phyloP scores from a whole-genome alignment of 1,284 basidiomycete genomes.

The Lentinus polychrous region DNA sequence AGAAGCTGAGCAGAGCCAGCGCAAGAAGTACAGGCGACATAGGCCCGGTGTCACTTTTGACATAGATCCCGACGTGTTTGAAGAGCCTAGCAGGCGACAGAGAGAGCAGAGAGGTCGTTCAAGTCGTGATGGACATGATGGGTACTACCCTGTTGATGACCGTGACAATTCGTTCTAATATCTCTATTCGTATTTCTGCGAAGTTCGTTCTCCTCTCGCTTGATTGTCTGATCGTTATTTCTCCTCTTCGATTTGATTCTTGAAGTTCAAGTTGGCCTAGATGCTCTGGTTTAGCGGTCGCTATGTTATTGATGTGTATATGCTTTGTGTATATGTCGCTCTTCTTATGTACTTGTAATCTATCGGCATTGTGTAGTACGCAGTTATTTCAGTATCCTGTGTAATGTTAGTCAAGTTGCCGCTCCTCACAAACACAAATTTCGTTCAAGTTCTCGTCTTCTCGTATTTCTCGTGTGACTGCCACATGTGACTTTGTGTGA shows the following conservation, averaged over 20 bases:
- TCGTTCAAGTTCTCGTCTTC: too few species aligned
- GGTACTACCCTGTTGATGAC: too few species aligned
- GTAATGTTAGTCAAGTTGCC: background rate
- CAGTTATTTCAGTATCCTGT: background rate
- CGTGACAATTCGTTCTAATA: too few species aligned
- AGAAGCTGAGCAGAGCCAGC: constrained; percentile 31
- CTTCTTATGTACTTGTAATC: constrained; percentile 3
- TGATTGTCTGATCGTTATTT: too few species aligned
- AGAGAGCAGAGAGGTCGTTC: background rate
- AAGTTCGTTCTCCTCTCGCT: background rate
- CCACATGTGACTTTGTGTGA: background rate
- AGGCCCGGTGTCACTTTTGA: constrained; percentile 32
- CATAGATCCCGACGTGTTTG: constrained; percentile 4
- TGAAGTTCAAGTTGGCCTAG: background rate
- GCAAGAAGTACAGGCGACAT: constrained; percentile 40
- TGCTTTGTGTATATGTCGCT: constrained; percentile 2
- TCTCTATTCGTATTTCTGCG: background rate
- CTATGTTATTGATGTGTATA: constrained; percentile 7
- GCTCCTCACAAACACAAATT: too few species aligned
- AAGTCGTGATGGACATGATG: too few species aligned
- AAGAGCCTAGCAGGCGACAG: constrained; percentile 2
- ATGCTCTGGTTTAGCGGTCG: background rate
- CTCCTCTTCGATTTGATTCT: background rate
- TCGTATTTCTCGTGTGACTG: background rate
- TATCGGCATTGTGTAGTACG: background rate